A percentile compares a stretch with the other conserved stretches of the same genome.
phyloP scores from a whole-genome alignment of 352 stramenopile species.

The Pythium brachiatum region DNA sequence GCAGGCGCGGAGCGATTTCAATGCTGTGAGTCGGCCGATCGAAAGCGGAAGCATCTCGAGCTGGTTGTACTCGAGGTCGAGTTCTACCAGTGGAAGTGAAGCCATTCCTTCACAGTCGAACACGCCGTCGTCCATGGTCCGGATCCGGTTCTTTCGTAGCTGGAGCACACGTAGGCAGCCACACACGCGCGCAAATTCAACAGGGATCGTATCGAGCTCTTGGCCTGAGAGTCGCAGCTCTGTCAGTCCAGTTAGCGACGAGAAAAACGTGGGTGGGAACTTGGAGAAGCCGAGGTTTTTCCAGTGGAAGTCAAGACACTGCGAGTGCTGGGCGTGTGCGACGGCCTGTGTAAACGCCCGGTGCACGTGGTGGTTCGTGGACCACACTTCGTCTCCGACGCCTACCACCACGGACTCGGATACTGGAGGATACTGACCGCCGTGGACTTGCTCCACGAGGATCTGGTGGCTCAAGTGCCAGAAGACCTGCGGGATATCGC shows the following conservation, averaged over 20 bases:
- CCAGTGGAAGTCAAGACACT: slow-evolving; percentile 68
- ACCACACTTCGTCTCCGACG: slow-evolving; percentile 57
- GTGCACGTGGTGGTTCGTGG: slow-evolving; percentile 68
- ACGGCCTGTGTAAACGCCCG: slow-evolving; percentile 47
- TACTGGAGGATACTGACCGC: slow-evolving; percentile 33
- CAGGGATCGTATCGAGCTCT: slow-evolving; percentile 36
- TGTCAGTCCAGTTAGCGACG: slow-evolving; percentile 29
- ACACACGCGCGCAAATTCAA: slow-evolving; percentile 34
- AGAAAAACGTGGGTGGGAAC: slow-evolving; percentile 53
- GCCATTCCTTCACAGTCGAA: slow-evolving; percentile 24
- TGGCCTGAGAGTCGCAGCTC: slow-evolving; percentile 70
- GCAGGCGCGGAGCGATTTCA: slow-evolving; percentile 38
- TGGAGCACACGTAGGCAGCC: slow-evolving; percentile 52
- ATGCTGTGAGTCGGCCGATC: slow-evolving; percentile 36
- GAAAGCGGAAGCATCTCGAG: slow-evolving; percentile 39
- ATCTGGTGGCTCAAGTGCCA: slow-evolving; percentile 63
- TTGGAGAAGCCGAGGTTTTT: slow-evolving; percentile 46
- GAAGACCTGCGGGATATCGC: slow-evolving; percentile 40
- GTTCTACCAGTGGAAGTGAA: slow-evolving; percentile 34
- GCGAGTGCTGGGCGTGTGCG: slow-evolving; percentile 30
- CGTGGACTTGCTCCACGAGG: slow-evolving; percentile 31
- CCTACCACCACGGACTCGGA: slow-evolving; percentile 39
- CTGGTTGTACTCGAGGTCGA: slow-evolving; percentile 73
- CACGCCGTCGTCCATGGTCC: slow-evolving; percentile 37
- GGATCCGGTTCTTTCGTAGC: slow-evolving; percentile 59